Conservation (phyloP, 2,329 filamentous ascomycete genomes). For the Torrubiella hemipterigena region DNA sequence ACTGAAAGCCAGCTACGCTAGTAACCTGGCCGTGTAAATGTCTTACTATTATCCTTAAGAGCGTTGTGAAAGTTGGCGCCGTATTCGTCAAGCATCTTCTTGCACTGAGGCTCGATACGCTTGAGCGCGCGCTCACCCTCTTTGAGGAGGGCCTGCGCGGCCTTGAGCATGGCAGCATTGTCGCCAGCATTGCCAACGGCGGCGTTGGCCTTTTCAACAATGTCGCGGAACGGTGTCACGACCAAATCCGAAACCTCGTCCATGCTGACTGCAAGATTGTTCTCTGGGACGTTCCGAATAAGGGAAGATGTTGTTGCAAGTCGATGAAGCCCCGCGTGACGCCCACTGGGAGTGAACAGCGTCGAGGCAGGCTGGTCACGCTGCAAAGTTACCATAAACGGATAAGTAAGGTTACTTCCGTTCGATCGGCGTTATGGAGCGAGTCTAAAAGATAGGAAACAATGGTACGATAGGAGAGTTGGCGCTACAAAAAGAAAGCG, state of each 20-base stretch:
- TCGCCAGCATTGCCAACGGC: conserved; percentile 26
- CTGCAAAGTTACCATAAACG: too few species aligned
- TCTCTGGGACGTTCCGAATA: too few species aligned
- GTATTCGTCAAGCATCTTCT: conserved; percentile 34
- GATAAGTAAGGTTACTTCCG: too few species aligned
- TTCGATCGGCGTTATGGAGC: too few species aligned
- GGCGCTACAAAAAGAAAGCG: too few species aligned
- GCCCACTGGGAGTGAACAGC: too few species aligned
- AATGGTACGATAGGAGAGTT: too few species aligned
- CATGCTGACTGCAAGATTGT: conserved; percentile 10
- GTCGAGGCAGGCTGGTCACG: too few species aligned
- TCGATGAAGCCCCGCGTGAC: too few species aligned
- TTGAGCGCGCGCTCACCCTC: conserved; percentile 24
- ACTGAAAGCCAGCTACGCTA: neutral
- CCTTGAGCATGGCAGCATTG: conserved; percentile 24
- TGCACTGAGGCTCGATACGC: conserved; percentile 34
- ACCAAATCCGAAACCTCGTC: conserved; percentile 19
- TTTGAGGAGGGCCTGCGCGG: conserved; percentile 23
- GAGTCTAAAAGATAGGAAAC: too few species aligned
- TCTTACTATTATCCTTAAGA: conserved; percentile 41
- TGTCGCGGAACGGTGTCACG: conserved; percentile 28
- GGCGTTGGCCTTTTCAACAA: conserved; percentile 26
- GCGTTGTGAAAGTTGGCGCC: conserved; percentile 35
- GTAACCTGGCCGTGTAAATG: neutral
- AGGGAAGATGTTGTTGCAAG: too few species aligned